phyloP scores from a whole-genome alignment of 2,329 filamentous ascomycete species.

The Dactylonectria estremocensis region DNA sequence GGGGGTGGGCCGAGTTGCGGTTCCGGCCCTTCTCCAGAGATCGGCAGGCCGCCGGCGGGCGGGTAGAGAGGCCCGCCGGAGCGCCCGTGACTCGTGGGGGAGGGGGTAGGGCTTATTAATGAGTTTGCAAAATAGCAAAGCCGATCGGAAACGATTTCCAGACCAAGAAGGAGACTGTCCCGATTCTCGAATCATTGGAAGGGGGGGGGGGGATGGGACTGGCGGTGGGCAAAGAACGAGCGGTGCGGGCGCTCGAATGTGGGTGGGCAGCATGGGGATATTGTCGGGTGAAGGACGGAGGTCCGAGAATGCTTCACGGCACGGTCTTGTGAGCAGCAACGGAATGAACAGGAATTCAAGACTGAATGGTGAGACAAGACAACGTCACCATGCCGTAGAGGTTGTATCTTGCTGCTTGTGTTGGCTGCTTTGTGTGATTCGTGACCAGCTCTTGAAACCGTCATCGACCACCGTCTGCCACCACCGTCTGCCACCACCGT shows the following conservation, averaged over 20 bases:
- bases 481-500: conserved; percentile 22
- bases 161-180: neutral
- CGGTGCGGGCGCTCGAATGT: conserved; percentile 21
- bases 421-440: neutral
- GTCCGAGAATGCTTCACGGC: conserved; percentile 7
- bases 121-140: conserved; percentile 10
- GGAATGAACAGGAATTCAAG: neutral
- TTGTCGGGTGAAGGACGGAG: conserved; percentile 14
- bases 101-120: too few relatives aligned
- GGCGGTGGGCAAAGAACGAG: neutral
- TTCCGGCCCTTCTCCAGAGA: conserved; percentile 5
- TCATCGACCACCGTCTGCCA: conserved; percentile 24
- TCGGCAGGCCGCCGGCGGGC: conserved; percentile 17
- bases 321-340: conserved; percentile 2
- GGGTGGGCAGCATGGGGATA: conserved; percentile 3
- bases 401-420: neutral
- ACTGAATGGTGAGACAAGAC: neutral
- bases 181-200: neutral
- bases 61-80: neutral
- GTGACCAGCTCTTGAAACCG: conserved; percentile 12
- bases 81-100: conserved; percentile 23
- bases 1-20: conserved; percentile 24
- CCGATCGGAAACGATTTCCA: neutral
- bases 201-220: neutral
- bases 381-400: neutral